Evolutionary conservation across 306 rosid genomes (phyloP), one percentile per base, ranked within the genome.

Genomic region (Quercus bicolor): DNA sequence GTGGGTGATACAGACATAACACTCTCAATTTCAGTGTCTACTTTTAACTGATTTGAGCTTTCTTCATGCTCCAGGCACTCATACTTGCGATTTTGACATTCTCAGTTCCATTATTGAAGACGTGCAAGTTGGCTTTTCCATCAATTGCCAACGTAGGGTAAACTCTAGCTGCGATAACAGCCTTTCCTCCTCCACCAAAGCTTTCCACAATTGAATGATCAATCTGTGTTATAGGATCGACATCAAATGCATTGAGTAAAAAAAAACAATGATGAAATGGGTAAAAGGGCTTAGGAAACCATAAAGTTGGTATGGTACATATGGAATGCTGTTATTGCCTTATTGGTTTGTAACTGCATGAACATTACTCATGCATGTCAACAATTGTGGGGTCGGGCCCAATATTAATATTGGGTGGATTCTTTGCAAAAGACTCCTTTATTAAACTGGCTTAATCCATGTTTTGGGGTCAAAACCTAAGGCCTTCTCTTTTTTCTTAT

Each of bases 131-230:
- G 73, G 91, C 88, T 19, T 77, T 79, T 31, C 72, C 83, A 79
- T 85, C 77, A 48, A 90, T 76, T 43, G 97, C 96, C 84, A 90
- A 64, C n/a, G 88, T 86, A 16, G 97, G 98, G 85, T 94, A 94
- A 62, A 94, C 98, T 82, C 98, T 89, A 0, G 97, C 85, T 72
- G 96, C 88, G 48, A 92, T 90, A 85, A 89, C 84, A 0, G 83
- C 92, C 64, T 82, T 90, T 59, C 94, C 97, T 70, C 89, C 75
- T 28, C 90, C 91, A 19, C 91, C 93, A 80, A 92, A 90, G 82
- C 97, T 88, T 88, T 92, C 94, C 54, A 94, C 94, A 40, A 88
- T 81, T 0, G 97, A 93, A 80, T 89, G 94, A 74, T 93, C 97
- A 68, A 91, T 91, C 97, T 93, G 88, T 74, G 9, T 75, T 74